These are phyloP conservation scores for Aspergillus saccharolyticus DNA, from an alignment of 495 filamentous ascomycete species.

Conservation along the genomic window DNA sequence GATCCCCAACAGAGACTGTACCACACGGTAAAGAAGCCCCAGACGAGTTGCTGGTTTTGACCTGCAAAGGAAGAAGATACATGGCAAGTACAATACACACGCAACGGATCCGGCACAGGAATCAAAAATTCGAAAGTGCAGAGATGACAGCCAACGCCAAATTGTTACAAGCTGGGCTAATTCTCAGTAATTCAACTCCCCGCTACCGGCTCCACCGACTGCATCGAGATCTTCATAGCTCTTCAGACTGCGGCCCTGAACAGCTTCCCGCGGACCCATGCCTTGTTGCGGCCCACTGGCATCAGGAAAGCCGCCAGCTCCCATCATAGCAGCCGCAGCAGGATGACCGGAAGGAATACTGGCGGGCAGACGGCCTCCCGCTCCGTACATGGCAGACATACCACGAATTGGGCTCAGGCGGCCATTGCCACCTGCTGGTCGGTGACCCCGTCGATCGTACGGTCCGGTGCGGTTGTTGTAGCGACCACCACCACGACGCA, in stretches of 20 bases:
- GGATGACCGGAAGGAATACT: conserved; percentile 41
- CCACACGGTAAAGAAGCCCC: not conserved
- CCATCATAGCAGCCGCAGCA: conserved; percentile 35
- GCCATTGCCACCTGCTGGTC: conserved; percentile 25
- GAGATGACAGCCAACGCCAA: not conserved
- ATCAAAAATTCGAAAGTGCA: not conserved
- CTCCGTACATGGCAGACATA: conserved; percentile 32
- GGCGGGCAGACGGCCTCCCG: conserved; percentile 34
- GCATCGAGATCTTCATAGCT: conserved; percentile 98
- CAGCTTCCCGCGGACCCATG: conserved; percentile 76
- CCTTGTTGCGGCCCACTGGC: conserved; percentile 59
- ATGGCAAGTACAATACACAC: not conserved
- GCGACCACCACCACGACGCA: conserved; percentile 53
- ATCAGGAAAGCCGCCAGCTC: conserved; percentile 43
- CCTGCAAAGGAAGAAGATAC: not conserved
- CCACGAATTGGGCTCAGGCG: conserved; percentile 41
- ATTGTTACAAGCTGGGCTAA: not conserved
- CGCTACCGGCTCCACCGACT: conserved; percentile 47
- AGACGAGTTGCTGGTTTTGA: not conserved
- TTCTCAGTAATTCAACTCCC: conserved; percentile 58
- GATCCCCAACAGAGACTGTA: not conserved
- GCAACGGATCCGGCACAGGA: not conserved
- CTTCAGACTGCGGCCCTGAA: conserved; percentile 84
- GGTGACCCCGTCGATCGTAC: conserved; percentile 53
- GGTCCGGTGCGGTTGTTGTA: conserved; percentile 49